Evolutionary conservation across 495 filamentous ascomycete genomes (phyloP).

Genomic region (Neurospora sp.): DNA sequence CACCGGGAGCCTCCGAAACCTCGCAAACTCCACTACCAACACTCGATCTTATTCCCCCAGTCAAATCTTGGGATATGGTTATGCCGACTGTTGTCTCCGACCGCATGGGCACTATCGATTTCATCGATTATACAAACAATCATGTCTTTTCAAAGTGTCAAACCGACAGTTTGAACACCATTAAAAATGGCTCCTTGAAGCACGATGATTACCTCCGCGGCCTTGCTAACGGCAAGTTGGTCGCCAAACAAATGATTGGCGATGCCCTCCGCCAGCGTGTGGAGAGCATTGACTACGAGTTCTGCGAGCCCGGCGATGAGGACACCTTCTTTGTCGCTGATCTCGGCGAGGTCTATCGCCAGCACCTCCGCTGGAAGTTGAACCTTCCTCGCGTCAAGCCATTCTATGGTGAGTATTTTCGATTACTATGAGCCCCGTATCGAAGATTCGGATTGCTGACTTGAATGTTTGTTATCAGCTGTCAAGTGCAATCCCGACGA

Average conservation of each 20-base stretch:
- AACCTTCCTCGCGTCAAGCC: conserved; percentile 88
- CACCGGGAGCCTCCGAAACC: background rate
- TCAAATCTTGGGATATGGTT: conserved; percentile 39
- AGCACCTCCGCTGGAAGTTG: conserved; percentile 96
- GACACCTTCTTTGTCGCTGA: conserved; percentile 98
- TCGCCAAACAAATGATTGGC: conserved; percentile 54
- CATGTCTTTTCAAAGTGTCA: conserved; percentile 23
- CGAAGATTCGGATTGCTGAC: background rate
- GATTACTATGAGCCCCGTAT: background rate
- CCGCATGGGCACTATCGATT: conserved; percentile 26
- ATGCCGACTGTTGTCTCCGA: conserved; percentile 43
- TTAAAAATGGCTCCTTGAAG: conserved; percentile 25
- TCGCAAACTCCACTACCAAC: conserved; percentile 1
- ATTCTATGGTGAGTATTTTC: conserved; percentile 68
- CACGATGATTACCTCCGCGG: conserved; percentile 16
- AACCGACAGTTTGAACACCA: conserved; percentile 17
- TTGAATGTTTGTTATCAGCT: conserved; percentile 38
- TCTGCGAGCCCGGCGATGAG: conserved; percentile 81
- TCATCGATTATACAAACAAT: conserved; percentile 32
- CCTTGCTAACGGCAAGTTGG: conserved; percentile 12
- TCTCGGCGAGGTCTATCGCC: conserved; percentile 95
- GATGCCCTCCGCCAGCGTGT: conserved; percentile 74
- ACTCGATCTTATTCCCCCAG: conserved; percentile 4
- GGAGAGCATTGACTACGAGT: conserved; percentile 68
- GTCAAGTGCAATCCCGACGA: conserved; percentile 98